Evolutionary conservation across 495 filamentous ascomycete species (phyloP).

Genomic region (Tirmania nivea): DNA sequence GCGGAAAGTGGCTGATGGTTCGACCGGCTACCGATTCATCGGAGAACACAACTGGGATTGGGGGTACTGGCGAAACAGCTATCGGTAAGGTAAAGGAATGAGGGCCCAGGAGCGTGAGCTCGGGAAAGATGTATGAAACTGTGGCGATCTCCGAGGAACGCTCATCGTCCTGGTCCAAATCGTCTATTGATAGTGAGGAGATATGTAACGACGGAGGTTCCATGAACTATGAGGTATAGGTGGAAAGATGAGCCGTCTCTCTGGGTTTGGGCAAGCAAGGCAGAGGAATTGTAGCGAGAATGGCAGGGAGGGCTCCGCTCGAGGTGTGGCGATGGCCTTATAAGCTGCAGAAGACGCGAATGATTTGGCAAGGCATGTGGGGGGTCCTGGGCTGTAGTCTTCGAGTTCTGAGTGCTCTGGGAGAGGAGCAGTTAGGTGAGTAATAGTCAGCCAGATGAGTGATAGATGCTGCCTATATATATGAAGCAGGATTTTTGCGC

Average conservation of each 20-base stretch:
- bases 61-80: slow-evolving; percentile 43
- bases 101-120: slow-evolving; percentile 40
- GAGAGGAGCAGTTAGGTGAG: too few species aligned
- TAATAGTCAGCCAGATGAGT: too few species aligned
- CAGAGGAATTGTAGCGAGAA: neutral
- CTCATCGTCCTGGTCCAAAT: slow-evolving; percentile 5
- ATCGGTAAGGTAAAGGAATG: slow-evolving; percentile 50
- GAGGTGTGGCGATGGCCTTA: neutral
- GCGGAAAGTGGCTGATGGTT: slow-evolving; percentile 37
- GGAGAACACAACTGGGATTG: slow-evolving; percentile 46
- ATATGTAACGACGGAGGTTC: slow-evolving; percentile 6
- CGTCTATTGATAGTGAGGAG: neutral
- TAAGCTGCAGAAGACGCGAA: neutral
- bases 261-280: neutral
- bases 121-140: slow-evolving; percentile 76
- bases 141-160: slow-evolving; percentile 61
- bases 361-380: too few species aligned
- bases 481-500: too few species aligned
- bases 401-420: too few species aligned
- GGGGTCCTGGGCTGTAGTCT: too few species aligned
- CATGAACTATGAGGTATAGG: neutral
- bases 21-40: neutral
- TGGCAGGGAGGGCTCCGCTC: neutral
- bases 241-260: neutral
- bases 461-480: too few species aligned